Evolutionary conservation across 2,329 filamentous ascomycete species (phyloP).

Genomic region (Hirsutella minnesotensis): DNA sequence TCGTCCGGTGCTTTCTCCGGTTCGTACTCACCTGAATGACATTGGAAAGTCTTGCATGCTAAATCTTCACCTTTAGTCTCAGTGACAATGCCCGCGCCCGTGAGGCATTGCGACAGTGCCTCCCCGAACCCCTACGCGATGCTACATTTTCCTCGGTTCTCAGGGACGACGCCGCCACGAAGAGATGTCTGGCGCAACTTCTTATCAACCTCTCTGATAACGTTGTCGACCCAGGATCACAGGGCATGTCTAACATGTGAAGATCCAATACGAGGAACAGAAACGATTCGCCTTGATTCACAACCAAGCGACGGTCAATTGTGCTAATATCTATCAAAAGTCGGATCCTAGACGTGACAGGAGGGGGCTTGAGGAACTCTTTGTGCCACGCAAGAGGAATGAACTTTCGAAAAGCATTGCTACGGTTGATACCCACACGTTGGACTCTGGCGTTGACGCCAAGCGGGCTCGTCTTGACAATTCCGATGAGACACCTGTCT

Average conservation of each 20-base stretch:
- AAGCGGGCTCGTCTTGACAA: no score
- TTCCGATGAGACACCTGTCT: no score
- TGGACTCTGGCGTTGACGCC: no score
- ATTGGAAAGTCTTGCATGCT: conserved; percentile 3
- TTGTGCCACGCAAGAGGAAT: no score
- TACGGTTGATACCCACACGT: neutral
- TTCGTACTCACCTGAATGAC: conserved; percentile 22
- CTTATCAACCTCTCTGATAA: conserved; percentile 93
- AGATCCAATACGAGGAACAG: no score
- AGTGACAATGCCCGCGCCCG: conserved; percentile 94
- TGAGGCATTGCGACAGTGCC: conserved; percentile 87
- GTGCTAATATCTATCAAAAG: no score
- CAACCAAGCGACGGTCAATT: no score
- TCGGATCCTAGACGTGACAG: no score
- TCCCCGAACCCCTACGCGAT: conserved; percentile 96
- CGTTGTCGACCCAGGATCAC: conserved; percentile 41
- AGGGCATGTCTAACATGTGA: conserved; percentile 23
- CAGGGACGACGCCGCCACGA: conserved; percentile 92
- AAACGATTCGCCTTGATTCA: no score
- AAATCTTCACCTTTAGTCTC: conserved; percentile 44
- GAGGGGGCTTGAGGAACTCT: no score
- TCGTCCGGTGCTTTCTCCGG: conserved; percentile 93
- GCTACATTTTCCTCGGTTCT: conserved; percentile 95
- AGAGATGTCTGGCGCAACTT: conserved; percentile 92
- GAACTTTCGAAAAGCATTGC: no score